Base-by-base conservation (phyloP, 805 yeast species). In the Ogataea kodamae region DNA sequence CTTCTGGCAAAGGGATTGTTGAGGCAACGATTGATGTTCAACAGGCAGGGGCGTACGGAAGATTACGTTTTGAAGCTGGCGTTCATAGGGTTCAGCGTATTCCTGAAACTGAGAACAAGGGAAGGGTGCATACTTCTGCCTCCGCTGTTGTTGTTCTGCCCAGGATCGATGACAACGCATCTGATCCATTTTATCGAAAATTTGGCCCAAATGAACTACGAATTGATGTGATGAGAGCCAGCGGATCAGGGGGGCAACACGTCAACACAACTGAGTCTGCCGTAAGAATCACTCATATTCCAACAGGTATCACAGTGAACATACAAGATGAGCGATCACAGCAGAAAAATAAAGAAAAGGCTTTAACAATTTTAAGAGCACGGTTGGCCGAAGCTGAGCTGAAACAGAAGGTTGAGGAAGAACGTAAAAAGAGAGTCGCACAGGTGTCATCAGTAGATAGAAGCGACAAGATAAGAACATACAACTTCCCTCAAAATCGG, bases 181-280 rank as follows among this genome's bases (percentile, higher is more conserved):
- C 71, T 2, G 73, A 68, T 28, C 49, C 54, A 2, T 33, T 41
- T 13, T 28, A 39, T 10, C 64, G 90, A 25, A 74, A 74, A 37
- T 87, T 92, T 58, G 77, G 76, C 12, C 85, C 89, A 0, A 95
- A 84, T 3, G 98, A 92, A 50, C 78, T 92, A 14, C 71, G 96
- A 37, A 78, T 92, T 4, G 98, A 92, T 55, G 88, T 92, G n/a
- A 92, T 90, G 96, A 70, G 98, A 47, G 86, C 97, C 1, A 78
- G 95, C 36, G 98, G 98, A 3, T 82, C 92, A 44, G 98, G 98
- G 37, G 98, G 98, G 0, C 98, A 90, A 64, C 97, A 90, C 54
- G 98, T 90, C 22, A 90, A 90, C 55, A 90, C 96, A 9, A 92
- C 97, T 0, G 97, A 90, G 54, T 87, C 96, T 1, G 98, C 98